Base-by-base conservation (phyloP, 1,284 basidiomycete genomes). In the Apiotrichum brassicae region DNA sequence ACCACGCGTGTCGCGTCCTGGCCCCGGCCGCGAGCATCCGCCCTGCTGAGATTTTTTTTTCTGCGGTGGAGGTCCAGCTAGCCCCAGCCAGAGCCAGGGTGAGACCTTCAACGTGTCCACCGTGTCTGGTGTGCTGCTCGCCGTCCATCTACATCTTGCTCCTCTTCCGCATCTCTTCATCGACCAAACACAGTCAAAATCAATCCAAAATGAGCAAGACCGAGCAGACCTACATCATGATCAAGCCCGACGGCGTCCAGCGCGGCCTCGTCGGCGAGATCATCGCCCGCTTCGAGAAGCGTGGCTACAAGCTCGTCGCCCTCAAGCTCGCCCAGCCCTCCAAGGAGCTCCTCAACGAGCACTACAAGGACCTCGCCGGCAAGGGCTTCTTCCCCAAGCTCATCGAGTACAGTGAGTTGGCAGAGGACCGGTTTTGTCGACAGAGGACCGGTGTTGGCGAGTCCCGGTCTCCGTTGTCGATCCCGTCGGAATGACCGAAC, bases 211-310 rank as follows among this genome's bases (percentile, higher is more conserved):
- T 75, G 73, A 70, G 72, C 54, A 66, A 61, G 56, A 63, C 63
- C 43, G 75, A 76, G 65, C 75, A 75, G 63, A 76, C 76, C 65
- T 77, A 76, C 75, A 77, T 77, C 72, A 77, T 77, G 76, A 69
- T 77, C 72, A 77, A 77, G 90, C 91, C 92, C 67, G 92, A 97
- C 77, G 92, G 92, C 74, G 93, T 97, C 79, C 89, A 95, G 78
- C 87, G 92, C 66, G 84, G 83, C 63, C 86, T 97, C 77, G 81
- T 94, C 72, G 92, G 93, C 72, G 85, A 91, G 77, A 92, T 94
- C 82, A 86, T 92, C 73, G 65, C 78, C 68, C 83, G 92, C 65
- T 97, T 97, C 76, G 92, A 97, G 81, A 82, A 86, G 78, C 88
- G 91, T 62, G 93, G 92, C 64, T 95, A 84, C 84, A 93, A 95